Conservation (phyloP, 176 grass and related monocot genomes). For the Bothriochloa decipiens region DNA sequence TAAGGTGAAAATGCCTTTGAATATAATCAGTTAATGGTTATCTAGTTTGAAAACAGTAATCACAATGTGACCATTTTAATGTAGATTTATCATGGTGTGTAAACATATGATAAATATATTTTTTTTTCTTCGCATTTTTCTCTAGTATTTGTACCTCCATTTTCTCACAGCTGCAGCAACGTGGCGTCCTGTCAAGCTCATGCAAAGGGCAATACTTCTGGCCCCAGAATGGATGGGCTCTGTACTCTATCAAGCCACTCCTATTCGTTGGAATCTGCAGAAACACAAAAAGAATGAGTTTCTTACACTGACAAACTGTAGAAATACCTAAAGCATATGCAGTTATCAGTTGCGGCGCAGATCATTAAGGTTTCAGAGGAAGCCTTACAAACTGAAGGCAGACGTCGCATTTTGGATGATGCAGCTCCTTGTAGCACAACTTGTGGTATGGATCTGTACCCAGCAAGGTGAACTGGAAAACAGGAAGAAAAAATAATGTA, state of each 20-base stretch:
- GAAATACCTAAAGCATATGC: background rate
- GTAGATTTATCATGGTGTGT: too few species aligned
- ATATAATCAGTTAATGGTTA: background rate
- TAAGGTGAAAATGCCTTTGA: background rate
- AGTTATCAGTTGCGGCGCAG: slow-evolving; percentile 8
- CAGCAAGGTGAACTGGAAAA: slow-evolving; percentile 87
- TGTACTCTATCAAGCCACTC: slow-evolving; percentile 75
- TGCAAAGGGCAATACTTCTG: too few species aligned
- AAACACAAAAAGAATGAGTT: slow-evolving; percentile 22
- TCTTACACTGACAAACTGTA: background rate
- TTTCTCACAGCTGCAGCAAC: slow-evolving; percentile 34
- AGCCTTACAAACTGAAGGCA: slow-evolving; percentile 96
- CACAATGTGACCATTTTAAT: background rate
- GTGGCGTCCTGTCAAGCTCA: too few species aligned
- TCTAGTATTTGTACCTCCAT: slow-evolving; percentile 68
- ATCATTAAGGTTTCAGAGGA: slow-evolving; percentile 23
- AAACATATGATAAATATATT: too few species aligned
- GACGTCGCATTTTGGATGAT: slow-evolving; percentile 95
- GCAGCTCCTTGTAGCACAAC: slow-evolving; percentile 87
- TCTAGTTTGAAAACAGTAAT: background rate
- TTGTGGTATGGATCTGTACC: slow-evolving; percentile 79
- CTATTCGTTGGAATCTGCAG: slow-evolving; percentile 80
- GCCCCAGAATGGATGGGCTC: slow-evolving; percentile 55
- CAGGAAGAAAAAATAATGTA: background rate
- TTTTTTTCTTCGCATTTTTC: too few species aligned